Percentiles rank a stretch among this genome's conserved stretches.
Evolutionary conservation across 2,329 filamentous ascomycete species (phyloP).

Genomic region (Ophiostoma sp.): DNA sequence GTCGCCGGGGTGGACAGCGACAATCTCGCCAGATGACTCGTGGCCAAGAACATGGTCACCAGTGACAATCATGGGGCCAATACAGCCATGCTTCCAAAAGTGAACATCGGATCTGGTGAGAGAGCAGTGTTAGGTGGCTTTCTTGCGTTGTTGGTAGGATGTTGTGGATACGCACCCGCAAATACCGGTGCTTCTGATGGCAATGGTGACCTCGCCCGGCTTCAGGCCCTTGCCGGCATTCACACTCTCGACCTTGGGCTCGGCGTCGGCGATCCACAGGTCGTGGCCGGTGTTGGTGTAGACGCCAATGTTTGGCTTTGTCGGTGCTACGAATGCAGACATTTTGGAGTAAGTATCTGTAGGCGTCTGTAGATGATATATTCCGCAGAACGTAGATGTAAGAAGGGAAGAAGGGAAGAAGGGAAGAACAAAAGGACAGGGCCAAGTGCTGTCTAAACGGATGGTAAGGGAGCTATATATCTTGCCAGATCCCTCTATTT

Average conservation of each 20-base stretch:
- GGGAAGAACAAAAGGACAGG: not conserved
- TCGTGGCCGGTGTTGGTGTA: slow-evolving; percentile 93
- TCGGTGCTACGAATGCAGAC: slow-evolving; percentile 30
- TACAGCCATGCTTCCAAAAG: slow-evolving; percentile 94
- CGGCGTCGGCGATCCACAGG: slow-evolving; percentile 77
- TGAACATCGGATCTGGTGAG: slow-evolving; percentile 75
- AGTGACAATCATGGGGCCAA: slow-evolving; percentile 90
- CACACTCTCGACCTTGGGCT: slow-evolving; percentile 70
- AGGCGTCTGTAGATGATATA: not conserved
- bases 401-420: not conserved
- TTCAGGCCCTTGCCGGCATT: slow-evolving; percentile 61
- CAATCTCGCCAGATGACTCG: slow-evolving; percentile 79
- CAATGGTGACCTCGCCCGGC: slow-evolving; percentile 78
- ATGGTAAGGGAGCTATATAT: not conserved
- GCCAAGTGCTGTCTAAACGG: not conserved
- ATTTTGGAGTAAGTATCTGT: not conserved
- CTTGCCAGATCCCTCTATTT: not conserved
- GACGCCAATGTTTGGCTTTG: slow-evolving; percentile 88
- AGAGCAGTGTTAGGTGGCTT: slow-evolving; percentile 8
- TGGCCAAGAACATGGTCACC: slow-evolving; percentile 89
- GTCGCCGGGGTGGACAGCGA: slow-evolving; percentile 61
- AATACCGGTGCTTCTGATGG: slow-evolving; percentile 90
- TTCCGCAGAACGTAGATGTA: not conserved
- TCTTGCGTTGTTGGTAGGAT: slow-evolving; percentile 21
- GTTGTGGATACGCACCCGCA: slow-evolving; percentile 64